Base-by-base conservation (phyloP, 1,284 basidiomycete species). In the Ganoderma multipileum region DNA sequence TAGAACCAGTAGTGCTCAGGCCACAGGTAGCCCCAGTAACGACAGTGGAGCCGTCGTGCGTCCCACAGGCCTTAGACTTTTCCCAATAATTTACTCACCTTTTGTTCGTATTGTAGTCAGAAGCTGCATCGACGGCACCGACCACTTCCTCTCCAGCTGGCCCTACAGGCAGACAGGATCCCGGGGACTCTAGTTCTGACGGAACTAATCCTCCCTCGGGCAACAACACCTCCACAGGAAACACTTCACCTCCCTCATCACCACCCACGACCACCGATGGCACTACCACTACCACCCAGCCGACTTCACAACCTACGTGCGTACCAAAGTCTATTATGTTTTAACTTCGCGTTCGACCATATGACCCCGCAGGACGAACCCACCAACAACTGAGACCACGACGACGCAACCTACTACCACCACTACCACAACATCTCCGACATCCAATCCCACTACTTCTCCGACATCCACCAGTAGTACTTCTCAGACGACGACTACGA, bases 91-190 rank as follows among this genome's bases (percentile, higher is more conserved):
- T 16, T 50, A 14, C 41, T 50, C 28, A 47, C 42, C 41, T 50
- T 14, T 9, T 36, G 16, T n/a, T 33, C 16, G 52, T 18, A 33
- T 20, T 8, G 28, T 55, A 62, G 61, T 33, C 61, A 4, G 28
- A 14, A 50, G 47, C 26, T 33, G 28, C 44, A 6, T 23, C 61
- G 2, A 42, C 59, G 16, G 47, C 9, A 6, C 66, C 66, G 5
- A 33, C 62, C 23, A 68, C 68, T 16, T 44, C 64, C 30, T 60
- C 68, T 38, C 36, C 68, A 26, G 23, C 71, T 20, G 52, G 28
- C 14, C 52, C 52, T 55, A 20, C 52, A 55, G 52, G 52, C 16
- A 55, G 52, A 33, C 28, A 55, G 28, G 14, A 20, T 18, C 28
- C 52, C 16, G 26, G 11, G 28, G 52, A 30, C 23, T 2, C 52